Evolutionary conservation across 805 yeast species (phyloP).

Genomic region (Metschnikowia matae): DNA sequence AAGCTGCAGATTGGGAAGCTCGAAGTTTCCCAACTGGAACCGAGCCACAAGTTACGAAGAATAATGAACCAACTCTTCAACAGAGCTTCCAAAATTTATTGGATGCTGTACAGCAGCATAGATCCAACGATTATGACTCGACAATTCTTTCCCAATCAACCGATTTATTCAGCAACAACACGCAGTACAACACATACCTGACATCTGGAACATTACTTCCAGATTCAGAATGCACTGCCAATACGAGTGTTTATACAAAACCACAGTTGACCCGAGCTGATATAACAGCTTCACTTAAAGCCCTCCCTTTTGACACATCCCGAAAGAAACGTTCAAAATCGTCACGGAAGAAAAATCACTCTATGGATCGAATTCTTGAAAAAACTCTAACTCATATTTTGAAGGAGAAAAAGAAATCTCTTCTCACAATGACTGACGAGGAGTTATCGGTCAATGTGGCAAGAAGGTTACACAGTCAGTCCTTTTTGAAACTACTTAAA

Average conservation of each 20-base stretch:
- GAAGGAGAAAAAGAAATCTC: slow-evolving; percentile 2
- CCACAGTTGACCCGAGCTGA: slow-evolving; percentile 1
- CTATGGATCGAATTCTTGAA: slow-evolving; percentile 7
- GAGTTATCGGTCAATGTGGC: slow-evolving; percentile 13
- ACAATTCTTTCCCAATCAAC: slow-evolving; percentile 10
- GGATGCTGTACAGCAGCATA: slow-evolving; percentile 5
- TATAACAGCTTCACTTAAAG: slow-evolving; percentile 3
- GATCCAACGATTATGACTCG: background rate
- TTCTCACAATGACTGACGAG: slow-evolving; percentile 10
- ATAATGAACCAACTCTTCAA: background rate
- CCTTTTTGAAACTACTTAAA: slow-evolving; percentile 11
- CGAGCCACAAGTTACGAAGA: background rate
- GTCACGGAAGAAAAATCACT: slow-evolving; percentile 1
- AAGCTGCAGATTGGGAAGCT: background rate
- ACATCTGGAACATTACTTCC: background rate
- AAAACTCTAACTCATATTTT: slow-evolving; percentile 5
- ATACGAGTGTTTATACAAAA: background rate
- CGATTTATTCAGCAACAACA: slow-evolving; percentile 2
- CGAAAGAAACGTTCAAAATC: background rate
- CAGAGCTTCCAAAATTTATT: slow-evolving; percentile 8
- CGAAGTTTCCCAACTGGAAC: background rate
- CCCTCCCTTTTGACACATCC: slow-evolving; percentile 6
- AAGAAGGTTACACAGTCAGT: slow-evolving; percentile 11
- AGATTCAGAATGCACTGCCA: background rate
- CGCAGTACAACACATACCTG: slow-evolving; percentile 2